Conservation (phyloP, 2,329 filamentous ascomycete genomes). For the Stachybotrys echinatus region DNA sequence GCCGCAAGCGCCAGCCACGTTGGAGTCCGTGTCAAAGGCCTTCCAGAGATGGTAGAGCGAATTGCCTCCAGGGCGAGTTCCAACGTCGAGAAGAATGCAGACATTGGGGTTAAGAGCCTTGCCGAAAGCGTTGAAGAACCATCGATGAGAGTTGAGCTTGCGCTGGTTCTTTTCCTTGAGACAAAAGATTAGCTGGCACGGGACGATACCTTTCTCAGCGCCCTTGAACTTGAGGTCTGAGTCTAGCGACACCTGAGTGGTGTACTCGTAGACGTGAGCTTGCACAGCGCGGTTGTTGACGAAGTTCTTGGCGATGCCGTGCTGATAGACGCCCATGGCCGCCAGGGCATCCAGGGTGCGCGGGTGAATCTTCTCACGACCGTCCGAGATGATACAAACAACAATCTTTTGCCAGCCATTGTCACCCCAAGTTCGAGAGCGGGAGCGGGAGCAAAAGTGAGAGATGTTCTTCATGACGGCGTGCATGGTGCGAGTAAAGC, state of each 20-base stretch:
- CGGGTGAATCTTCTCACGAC: conserved; percentile 83
- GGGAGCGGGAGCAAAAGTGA: conserved; percentile 89
- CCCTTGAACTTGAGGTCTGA: conserved; percentile 97
- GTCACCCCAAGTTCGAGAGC: conserved; percentile 94
- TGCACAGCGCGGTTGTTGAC: conserved; percentile 96
- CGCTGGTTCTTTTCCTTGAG: conserved; percentile 96
- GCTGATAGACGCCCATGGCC: conserved; percentile 96
- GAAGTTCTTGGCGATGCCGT: conserved; percentile 96
- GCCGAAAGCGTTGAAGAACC: conserved; percentile 99
- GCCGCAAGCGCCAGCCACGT: conserved; percentile 91
- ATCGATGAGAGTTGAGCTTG: conserved; percentile 96
- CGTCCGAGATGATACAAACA: conserved; percentile 93
- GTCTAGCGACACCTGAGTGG: conserved; percentile 93
- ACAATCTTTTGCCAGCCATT: conserved; percentile 99
- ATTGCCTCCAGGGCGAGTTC: conserved; percentile 81
- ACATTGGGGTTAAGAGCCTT: conserved; percentile 90
- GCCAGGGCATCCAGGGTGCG: conserved; percentile 90
- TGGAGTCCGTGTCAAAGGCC: conserved; percentile 95
- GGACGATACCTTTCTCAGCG: conserved; percentile 96
- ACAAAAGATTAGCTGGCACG: conserved; percentile 97
- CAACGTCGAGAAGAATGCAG: conserved; percentile 94
- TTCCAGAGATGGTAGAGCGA: conserved; percentile 99
- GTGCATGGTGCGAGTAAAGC: conserved; percentile 97
- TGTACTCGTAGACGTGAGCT: conserved; percentile 98
- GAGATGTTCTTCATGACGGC: conserved; percentile 98